phyloP scores from a whole-genome alignment of 2,329 filamentous ascomycete genomes.

The Fusarium subtropicale region DNA sequence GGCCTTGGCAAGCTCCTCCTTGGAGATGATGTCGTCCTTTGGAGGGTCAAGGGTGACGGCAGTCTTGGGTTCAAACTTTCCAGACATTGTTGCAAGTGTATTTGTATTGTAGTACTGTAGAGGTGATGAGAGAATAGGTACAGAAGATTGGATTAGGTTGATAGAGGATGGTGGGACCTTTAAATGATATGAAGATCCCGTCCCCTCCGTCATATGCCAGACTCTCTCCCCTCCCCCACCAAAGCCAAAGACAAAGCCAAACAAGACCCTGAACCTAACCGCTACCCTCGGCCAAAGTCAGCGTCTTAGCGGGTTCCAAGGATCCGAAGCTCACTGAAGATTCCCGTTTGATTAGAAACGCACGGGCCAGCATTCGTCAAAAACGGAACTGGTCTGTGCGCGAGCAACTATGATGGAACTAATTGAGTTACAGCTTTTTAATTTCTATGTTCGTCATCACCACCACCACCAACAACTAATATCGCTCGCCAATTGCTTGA shows the following conservation, averaged over 20 bases:
- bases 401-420: conserved; percentile 24
- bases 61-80: conserved; percentile 81
- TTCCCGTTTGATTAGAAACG: conserved; percentile 29
- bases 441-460: conserved; percentile 22
- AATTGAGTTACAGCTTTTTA: conserved; percentile 30
- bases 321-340: conserved; percentile 14
- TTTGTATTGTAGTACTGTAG: not conserved
- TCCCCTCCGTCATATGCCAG: conserved; percentile 40
- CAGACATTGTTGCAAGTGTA: conserved; percentile 58
- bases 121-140: not conserved
- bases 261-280: conserved; percentile 15
- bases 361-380: conserved; percentile 37
- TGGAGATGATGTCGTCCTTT: conserved; percentile 87
- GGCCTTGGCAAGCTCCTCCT: conserved; percentile 81
- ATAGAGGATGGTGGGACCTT: conserved; percentile 13
- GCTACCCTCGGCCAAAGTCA: conserved; percentile 29
- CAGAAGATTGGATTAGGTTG: not conserved
- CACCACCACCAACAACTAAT: conserved; percentile 7
- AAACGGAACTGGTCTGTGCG: conserved; percentile 41
- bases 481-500: conserved; percentile 15
- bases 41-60: conserved; percentile 82
- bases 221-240: conserved; percentile 24
- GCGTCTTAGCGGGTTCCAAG: not conserved
- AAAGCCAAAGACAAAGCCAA: conserved; percentile 20
- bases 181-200: conserved; percentile 11